phyloP scores from a whole-genome alignment of 2,329 filamentous ascomycete species.

The Diaporthe nobilis region DNA sequence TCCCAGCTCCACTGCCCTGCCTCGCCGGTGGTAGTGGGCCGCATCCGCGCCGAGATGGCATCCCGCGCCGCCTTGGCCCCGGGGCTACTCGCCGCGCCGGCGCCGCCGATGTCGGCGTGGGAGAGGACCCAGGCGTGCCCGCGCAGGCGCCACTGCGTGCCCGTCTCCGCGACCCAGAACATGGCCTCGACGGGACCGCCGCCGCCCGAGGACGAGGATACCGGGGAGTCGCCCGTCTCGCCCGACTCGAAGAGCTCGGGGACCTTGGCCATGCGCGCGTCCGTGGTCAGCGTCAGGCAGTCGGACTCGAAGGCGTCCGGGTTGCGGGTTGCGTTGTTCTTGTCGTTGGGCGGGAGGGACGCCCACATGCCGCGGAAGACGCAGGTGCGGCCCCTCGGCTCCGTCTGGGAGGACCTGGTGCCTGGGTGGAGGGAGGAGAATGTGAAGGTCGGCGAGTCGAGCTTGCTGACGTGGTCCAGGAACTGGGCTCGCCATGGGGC shows the following conservation, averaged over 20 bases:
- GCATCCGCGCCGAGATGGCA: slow-evolving; percentile 75
- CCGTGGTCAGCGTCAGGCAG: slow-evolving; percentile 86
- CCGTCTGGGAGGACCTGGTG: slow-evolving; percentile 52
- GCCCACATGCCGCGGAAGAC: slow-evolving; percentile 90
- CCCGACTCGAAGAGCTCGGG: slow-evolving; percentile 73
- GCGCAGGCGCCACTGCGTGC: slow-evolving; percentile 87
- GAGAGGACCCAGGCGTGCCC: slow-evolving; percentile 84
- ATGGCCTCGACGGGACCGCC: slow-evolving; percentile 84
- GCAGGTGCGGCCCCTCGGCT: slow-evolving; percentile 80
- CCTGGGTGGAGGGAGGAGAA: slow-evolving; percentile 64
- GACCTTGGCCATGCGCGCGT: slow-evolving; percentile 88
- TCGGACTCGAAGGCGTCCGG: slow-evolving; percentile 79
- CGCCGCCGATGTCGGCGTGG: slow-evolving; percentile 65
- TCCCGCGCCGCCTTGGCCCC: slow-evolving; percentile 71
- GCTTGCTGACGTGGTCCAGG: slow-evolving; percentile 63
- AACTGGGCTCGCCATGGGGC: slow-evolving; percentile 70
- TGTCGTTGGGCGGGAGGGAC: slow-evolving; percentile 75
- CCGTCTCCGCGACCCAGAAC: slow-evolving; percentile 81
- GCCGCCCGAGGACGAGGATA: slow-evolving; percentile 61
- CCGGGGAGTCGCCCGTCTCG: slow-evolving; percentile 60
- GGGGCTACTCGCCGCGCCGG: slow-evolving; percentile 58
- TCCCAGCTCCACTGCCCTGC: slow-evolving; percentile 78
- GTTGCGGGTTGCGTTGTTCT: slow-evolving; percentile 81
- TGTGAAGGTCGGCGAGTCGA: slow-evolving; percentile 64
- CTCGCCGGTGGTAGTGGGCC: slow-evolving; percentile 52